phyloP scores from a whole-genome alignment of 2,329 filamentous ascomycete species.

The Xylaria polymorpha region DNA sequence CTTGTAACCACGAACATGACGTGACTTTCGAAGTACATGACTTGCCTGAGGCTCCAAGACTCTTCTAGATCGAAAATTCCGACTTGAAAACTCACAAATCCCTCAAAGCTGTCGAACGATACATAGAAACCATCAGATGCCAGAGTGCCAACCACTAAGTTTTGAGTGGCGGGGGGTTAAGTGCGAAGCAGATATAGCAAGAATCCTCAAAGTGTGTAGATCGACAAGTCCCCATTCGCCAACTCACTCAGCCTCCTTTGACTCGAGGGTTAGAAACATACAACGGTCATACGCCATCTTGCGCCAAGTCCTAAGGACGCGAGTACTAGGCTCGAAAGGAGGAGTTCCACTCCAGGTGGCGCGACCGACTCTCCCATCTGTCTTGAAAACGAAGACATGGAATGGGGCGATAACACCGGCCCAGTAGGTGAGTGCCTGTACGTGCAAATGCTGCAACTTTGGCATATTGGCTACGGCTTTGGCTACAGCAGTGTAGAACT shows the following conservation, averaged over 20 bases:
- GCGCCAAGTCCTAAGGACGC: slow-evolving; percentile 20
- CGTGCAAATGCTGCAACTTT: slow-evolving; percentile 17
- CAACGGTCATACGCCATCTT: slow-evolving; percentile 23
- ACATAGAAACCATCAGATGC: not conserved
- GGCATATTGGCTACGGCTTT: slow-evolving; percentile 33
- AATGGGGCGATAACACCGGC: not conserved
- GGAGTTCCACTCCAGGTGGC: slow-evolving; percentile 22
- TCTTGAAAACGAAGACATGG: slow-evolving; percentile 18
- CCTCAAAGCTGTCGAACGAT: not conserved
- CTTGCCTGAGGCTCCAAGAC: not conserved
- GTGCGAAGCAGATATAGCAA: not conserved
- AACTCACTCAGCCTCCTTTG: not conserved
- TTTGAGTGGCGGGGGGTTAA: not conserved
- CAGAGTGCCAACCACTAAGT: not conserved
- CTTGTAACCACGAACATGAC: no score
- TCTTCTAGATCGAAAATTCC: not conserved
- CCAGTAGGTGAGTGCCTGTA: slow-evolving; percentile 30
- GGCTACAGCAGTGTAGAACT: slow-evolving; percentile 20
- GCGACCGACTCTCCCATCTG: not conserved
- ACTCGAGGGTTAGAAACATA: slow-evolving; percentile 11
- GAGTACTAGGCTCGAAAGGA: slow-evolving; percentile 10
- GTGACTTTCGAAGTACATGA: not conserved
- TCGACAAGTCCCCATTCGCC: not conserved
- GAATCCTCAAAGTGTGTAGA: not conserved
- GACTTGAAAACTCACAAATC: not conserved